A percentile compares a stretch with the other conserved stretches of the same genome.
These are phyloP conservation scores for Fusarium sacchari DNA, from an alignment of 2,329 filamentous ascomycete genomes.

Conservation along the genomic window DNA sequence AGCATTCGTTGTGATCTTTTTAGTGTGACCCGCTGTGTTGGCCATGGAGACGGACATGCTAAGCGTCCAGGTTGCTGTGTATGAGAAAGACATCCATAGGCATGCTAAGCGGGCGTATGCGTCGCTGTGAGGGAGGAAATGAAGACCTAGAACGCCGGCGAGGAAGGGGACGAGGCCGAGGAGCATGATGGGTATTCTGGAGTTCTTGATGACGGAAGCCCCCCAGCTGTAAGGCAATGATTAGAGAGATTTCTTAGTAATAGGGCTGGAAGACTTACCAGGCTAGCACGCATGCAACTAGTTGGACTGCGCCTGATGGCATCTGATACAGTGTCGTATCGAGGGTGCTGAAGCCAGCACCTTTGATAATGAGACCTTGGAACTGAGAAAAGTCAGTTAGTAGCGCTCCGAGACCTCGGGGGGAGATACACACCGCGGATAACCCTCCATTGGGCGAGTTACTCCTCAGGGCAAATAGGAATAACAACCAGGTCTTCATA, in stretches of 20 bases:
- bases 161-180: conserved; percentile 19
- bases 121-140: conserved; percentile 13
- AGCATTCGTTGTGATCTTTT: conserved; percentile 56
- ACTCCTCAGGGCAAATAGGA: conserved; percentile 60
- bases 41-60: conserved; percentile 41
- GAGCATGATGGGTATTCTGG: conserved; percentile 25
- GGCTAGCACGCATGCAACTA: conserved; percentile 19
- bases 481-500: conserved; percentile 69
- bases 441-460: conserved; percentile 66
- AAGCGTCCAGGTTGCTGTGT: conserved; percentile 41
- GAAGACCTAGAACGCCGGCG: conserved; percentile 18
- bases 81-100: conserved; percentile 44
- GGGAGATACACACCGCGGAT: conserved; percentile 5
- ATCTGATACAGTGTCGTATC: conserved; percentile 29
- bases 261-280: conserved; percentile 14
- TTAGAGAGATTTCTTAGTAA: not conserved
- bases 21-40: conserved; percentile 50
- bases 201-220: conserved; percentile 3
- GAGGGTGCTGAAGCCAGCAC: conserved; percentile 33
- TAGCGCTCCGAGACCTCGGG: not conserved
- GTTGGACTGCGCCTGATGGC: conserved; percentile 30
- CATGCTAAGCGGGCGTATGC: conserved; percentile 39
- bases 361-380: conserved; percentile 40
- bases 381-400: conserved; percentile 18
- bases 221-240: not conserved